phyloP scores from a whole-genome alignment of 2,329 filamentous ascomycete genomes.

The Calcarisporium arbuscula region DNA sequence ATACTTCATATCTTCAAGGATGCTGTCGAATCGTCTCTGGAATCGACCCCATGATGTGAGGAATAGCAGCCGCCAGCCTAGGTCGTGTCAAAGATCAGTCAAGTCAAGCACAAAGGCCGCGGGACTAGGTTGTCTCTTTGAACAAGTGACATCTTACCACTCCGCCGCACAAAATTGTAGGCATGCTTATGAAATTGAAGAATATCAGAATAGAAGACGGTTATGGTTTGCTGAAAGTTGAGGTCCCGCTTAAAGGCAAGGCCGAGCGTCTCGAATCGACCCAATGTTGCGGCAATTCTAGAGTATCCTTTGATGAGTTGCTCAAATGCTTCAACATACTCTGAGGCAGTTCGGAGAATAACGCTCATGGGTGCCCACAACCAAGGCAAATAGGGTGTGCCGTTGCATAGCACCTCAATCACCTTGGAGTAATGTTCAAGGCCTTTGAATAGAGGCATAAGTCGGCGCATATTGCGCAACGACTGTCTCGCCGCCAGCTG shows the following conservation, averaged over 20 bases:
- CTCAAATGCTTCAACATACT: conserved; percentile 35
- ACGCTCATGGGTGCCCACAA: conserved; percentile 40
- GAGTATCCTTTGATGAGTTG: conserved; percentile 32
- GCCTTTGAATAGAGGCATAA: conserved; percentile 33
- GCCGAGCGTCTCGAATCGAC: conserved; percentile 29
- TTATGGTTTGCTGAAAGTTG: conserved; percentile 33
- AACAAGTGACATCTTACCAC: conserved; percentile 17
- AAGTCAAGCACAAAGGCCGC: no score
- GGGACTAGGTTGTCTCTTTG: no score
- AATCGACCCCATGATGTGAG: conserved; percentile 10
- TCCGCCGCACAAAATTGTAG: conserved; percentile 36
- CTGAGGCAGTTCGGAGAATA: conserved; percentile 22
- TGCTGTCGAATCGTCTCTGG: conserved; percentile 4
- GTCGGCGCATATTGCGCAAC: conserved; percentile 36
- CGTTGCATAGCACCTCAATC: conserved; percentile 38
- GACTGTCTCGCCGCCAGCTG: conserved; percentile 28
- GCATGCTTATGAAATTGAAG: conserved; percentile 39
- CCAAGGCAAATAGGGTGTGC: conserved; percentile 38
- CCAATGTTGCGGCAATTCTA: conserved; percentile 30
- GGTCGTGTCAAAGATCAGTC: conserved; percentile 13
- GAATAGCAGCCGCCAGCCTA: conserved; percentile 16
- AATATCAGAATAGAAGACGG: conserved; percentile 41
- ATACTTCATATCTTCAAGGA: conserved; percentile 2
- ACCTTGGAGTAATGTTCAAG: conserved; percentile 35
- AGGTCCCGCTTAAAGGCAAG: conserved; percentile 20